Evolutionary conservation across 2,329 filamentous ascomycete genomes (phyloP).

Genomic region (Rugonectria rugulosa): DNA sequence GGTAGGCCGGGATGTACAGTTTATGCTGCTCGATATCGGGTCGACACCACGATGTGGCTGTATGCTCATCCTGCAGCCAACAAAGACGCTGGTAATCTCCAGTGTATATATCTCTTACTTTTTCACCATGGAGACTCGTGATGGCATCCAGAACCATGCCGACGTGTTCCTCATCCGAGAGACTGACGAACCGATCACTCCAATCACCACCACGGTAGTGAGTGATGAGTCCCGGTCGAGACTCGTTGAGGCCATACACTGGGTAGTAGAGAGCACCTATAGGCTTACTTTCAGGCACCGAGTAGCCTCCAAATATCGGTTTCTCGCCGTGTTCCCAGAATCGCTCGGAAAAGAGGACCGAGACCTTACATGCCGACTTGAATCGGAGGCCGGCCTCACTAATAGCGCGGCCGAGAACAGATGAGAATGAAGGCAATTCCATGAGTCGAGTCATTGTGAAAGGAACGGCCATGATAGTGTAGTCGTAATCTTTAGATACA

Average conservation of each 20-base stretch:
- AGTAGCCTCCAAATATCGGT: slow-evolving; percentile 54
- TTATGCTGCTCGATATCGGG: slow-evolving; percentile 64
- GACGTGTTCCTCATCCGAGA: slow-evolving; percentile 31
- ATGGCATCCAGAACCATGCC: slow-evolving; percentile 29
- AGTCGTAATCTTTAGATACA: slow-evolving; percentile 45
- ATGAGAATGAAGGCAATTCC: slow-evolving; percentile 47
- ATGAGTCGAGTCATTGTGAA: slow-evolving; percentile 48
- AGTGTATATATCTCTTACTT: slow-evolving; percentile 63
- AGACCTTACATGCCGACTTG: slow-evolving; percentile 48
- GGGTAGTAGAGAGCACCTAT: slow-evolving; percentile 34
- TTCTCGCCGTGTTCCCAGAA: slow-evolving; percentile 40
- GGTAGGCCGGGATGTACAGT: slow-evolving; percentile 67
- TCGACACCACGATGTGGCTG: slow-evolving; percentile 62
- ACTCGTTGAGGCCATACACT: slow-evolving; percentile 27
- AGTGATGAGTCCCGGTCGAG: slow-evolving; percentile 27
- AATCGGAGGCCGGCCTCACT: slow-evolving; percentile 37
- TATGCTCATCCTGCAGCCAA: slow-evolving; percentile 64
- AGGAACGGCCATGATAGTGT: slow-evolving; percentile 47
- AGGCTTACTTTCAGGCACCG: too few species aligned
- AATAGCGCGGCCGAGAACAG: slow-evolving; percentile 36
- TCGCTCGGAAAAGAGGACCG: slow-evolving; percentile 64
- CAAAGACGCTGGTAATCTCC: slow-evolving; percentile 65
- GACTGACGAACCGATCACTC: too few species aligned
- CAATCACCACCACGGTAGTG: too few species aligned
- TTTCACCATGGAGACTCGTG: slow-evolving; percentile 33